These are phyloP conservation scores for Phalaenopsis equestris DNA, from an alignment of 106 monocot species.

Conservation along the genomic window DNA sequence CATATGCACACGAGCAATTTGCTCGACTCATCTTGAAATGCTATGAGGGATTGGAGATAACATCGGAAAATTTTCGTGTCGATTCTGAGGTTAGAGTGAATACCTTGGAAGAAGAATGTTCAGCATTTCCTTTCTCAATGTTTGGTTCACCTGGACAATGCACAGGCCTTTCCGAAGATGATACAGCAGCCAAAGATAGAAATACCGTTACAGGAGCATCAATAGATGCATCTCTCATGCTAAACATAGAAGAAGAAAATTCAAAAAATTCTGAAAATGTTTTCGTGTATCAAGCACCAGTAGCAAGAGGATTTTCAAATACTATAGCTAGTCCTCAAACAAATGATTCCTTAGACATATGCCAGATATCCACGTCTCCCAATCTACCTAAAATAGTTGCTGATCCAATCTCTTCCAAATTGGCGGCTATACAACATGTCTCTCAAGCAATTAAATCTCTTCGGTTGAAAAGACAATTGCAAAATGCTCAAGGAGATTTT, in stretches of 20 bases:
- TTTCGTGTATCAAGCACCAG: background rate
- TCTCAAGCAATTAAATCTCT: slow-evolving; percentile 99
- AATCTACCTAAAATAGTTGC: slow-evolving; percentile 37
- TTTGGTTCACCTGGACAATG: slow-evolving; percentile 29
- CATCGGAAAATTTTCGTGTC: slow-evolving; percentile 62
- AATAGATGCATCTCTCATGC: slow-evolving; percentile 11
- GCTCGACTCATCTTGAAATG: slow-evolving; percentile 90
- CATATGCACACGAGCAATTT: slow-evolving; percentile 98
- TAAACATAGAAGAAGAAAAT: slow-evolving; percentile 13
- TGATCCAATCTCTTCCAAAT: slow-evolving; percentile 88
- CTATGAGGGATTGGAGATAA: slow-evolving; percentile 78
- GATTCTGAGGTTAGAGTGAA: slow-evolving; percentile 73
- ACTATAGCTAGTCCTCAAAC: background rate
- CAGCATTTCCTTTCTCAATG: slow-evolving; percentile 53
- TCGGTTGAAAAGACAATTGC: slow-evolving; percentile 87
- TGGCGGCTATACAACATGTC: slow-evolving; percentile 94
- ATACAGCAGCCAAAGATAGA: slow-evolving; percentile 15
- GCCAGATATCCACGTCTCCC: slow-evolving; percentile 20
- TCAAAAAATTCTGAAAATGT: background rate
- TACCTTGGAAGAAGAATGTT: slow-evolving; percentile 73
- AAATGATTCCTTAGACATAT: slow-evolving; percentile 36
- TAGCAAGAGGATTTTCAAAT: slow-evolving; percentile 16
- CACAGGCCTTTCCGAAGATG: slow-evolving; percentile 15
- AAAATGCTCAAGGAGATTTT: slow-evolving; percentile 35
- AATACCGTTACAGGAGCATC: slow-evolving; percentile 9